A percentile compares a stretch with the other conserved stretches of the same genome.
phyloP scores from a whole-genome alignment of 345 rosid species.

The Salix arbutifolia region DNA sequence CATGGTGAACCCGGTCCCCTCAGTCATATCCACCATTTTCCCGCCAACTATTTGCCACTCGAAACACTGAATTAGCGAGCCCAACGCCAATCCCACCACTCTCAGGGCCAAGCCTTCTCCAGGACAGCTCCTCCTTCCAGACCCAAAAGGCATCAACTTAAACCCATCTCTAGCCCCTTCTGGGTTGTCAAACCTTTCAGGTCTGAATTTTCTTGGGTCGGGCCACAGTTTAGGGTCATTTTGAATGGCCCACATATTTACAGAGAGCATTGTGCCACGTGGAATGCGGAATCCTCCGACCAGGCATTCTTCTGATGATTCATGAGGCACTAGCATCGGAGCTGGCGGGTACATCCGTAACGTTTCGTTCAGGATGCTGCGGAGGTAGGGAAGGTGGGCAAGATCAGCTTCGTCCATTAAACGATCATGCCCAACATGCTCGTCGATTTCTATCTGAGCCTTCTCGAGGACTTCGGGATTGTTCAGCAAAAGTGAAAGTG shows the following conservation, averaged over 20 bases:
- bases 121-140: constrained; percentile 45
- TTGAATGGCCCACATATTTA: too few species aligned
- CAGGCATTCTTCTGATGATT: constrained; percentile 31
- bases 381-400: constrained; percentile 25
- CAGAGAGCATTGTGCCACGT: too few species aligned
- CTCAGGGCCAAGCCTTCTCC: constrained; percentile 33
- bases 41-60: constrained; percentile 25
- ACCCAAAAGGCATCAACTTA: constrained; percentile 38
- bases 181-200: constrained; percentile 35
- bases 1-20: constrained; percentile 22
- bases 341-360: constrained; percentile 41
- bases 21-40: constrained; percentile 31
- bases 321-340: constrained; percentile 42
- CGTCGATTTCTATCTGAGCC: constrained; percentile 33
- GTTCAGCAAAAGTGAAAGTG: constrained; percentile 32
- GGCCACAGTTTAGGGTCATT: too few species aligned
- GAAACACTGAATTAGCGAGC: constrained; percentile 32
- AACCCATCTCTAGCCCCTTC: constrained; percentile 27
- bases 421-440: constrained; percentile 12
- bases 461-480: constrained; percentile 20
- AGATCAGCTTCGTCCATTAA: constrained; percentile 29
- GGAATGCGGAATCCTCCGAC: constrained; percentile 39
- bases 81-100: constrained; percentile 25
- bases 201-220: too few species aligned
- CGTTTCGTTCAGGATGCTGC: constrained; percentile 47